These are phyloP conservation scores for Boehmeria nivea DNA, from an alignment of 306 rosid genomes.

Conservation along the genomic window DNA sequence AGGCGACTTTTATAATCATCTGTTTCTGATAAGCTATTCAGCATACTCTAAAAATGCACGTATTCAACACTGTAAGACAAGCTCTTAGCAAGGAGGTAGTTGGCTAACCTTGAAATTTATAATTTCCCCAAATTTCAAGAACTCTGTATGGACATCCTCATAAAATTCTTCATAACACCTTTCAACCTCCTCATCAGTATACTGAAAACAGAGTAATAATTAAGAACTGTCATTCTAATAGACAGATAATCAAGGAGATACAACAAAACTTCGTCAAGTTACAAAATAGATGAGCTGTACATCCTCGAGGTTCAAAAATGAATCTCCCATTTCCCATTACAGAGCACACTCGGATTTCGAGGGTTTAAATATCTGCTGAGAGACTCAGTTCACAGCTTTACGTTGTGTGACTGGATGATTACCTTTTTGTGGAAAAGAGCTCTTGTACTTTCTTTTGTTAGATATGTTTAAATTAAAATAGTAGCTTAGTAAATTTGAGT, in stretches of 20 bases:
- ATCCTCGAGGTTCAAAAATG: conserved; percentile 1
- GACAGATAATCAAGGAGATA: conserved; percentile 16
- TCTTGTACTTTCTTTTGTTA: neutral
- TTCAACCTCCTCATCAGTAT: conserved; percentile 86
- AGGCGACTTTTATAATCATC: no score
- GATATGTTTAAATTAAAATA: conserved; percentile 4
- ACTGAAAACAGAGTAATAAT: conserved; percentile 45
- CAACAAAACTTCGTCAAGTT: conserved; percentile 7
- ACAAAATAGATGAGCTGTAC: conserved; percentile 1
- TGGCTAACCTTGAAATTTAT: conserved; percentile 85
- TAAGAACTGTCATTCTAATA: conserved; percentile 21
- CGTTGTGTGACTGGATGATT: neutral
- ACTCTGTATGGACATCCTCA: conserved; percentile 98
- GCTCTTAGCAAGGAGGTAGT: conserved; percentile 11
- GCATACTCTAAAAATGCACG: neutral
- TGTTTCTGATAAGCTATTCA: no score
- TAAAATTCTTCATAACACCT: conserved; percentile 79
- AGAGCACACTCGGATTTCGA: neutral
- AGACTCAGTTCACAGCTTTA: neutral
- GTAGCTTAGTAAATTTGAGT: conserved; percentile 18
- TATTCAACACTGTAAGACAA: neutral
- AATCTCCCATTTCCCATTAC: no score
- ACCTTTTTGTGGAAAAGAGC: neutral
- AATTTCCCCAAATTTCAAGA: conserved; percentile 88
- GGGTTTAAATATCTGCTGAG: no score